These are phyloP conservation scores for Coemansia sp. DNA, from an alignment of 371 early-diverging fungal genomes.

Conservation along the genomic window DNA sequence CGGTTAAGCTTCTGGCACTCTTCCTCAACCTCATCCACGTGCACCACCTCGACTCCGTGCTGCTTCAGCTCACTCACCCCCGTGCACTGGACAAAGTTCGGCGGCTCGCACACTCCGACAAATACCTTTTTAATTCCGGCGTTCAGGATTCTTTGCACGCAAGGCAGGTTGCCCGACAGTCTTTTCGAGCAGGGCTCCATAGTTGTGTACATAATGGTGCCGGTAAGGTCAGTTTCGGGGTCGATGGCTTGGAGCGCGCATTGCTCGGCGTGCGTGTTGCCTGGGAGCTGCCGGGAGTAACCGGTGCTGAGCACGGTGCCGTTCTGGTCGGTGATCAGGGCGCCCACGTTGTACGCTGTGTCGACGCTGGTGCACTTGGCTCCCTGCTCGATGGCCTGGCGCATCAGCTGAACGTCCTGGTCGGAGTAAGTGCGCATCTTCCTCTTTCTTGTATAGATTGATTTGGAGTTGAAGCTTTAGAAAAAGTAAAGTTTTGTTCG, in stretches of 20 bases:
- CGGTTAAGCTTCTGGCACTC: constrained; percentile 37
- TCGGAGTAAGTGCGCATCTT: constrained; percentile 3
- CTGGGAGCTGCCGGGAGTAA: constrained; percentile 48
- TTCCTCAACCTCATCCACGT: constrained; percentile 28
- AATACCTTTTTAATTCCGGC: constrained; percentile 18
- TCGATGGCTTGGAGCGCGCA: constrained; percentile 25
- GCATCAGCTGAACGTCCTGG: constrained; percentile 40
- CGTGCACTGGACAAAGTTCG: constrained; percentile 45
- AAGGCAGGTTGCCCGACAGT: constrained; percentile 45
- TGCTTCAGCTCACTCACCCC: constrained; percentile 19
- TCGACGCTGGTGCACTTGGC: constrained; percentile 28
- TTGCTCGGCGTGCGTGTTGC: constrained; percentile 52
- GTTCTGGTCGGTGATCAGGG: constrained; percentile 26
- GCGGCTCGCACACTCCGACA: constrained; percentile 40
- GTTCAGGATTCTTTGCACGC: constrained; percentile 28
- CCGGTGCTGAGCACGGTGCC: constrained; percentile 29
- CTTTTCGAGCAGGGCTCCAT: constrained; percentile 52
- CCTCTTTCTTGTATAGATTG: too few relatives aligned
- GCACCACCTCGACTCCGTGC: constrained; percentile 26
- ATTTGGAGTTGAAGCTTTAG: too few relatives aligned
- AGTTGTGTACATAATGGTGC: constrained; percentile 40
- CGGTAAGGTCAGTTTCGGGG: background rate
- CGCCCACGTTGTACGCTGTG: constrained; percentile 49
- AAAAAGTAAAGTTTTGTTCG: too few relatives aligned
- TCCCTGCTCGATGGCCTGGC: constrained; percentile 26